Conservation (phyloP, 176 grass and related monocot species). For the Sorghum bicolor region DNA sequence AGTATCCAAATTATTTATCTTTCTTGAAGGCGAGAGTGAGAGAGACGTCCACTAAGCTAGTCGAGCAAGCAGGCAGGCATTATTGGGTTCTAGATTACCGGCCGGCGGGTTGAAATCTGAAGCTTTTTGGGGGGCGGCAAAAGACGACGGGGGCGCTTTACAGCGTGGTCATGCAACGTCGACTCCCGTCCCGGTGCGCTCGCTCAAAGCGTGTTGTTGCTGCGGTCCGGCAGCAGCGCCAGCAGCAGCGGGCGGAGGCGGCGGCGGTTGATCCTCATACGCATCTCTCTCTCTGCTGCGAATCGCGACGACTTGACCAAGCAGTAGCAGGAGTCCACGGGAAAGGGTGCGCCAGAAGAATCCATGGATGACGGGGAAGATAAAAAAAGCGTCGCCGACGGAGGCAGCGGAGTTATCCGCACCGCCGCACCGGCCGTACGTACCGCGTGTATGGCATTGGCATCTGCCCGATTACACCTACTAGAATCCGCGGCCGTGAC, state of each 20-base stretch:
- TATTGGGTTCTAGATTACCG: background rate
- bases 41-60: background rate
- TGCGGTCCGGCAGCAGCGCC: background rate
- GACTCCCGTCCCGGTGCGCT: background rate
- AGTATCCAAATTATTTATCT: background rate
- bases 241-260: background rate
- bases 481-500: background rate
- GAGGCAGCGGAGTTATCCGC: background rate
- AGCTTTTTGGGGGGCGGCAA: slow-evolving; percentile 3
- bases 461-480: background rate
- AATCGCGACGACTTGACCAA: slow-evolving; percentile 26
- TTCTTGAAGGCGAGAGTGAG: background rate
- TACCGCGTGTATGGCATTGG: background rate
- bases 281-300: background rate
- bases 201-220: background rate
- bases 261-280: background rate
- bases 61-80: background rate
- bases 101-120: background rate
- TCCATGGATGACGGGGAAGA: background rate
- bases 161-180: background rate
- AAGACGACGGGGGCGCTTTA: background rate
- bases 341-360: background rate
- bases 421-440: background rate
- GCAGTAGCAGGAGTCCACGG: background rate
- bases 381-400: background rate